Evolutionary conservation across 768 basidiomycete genomes (phyloP).

Genomic region (Roridomyces roridus): DNA sequence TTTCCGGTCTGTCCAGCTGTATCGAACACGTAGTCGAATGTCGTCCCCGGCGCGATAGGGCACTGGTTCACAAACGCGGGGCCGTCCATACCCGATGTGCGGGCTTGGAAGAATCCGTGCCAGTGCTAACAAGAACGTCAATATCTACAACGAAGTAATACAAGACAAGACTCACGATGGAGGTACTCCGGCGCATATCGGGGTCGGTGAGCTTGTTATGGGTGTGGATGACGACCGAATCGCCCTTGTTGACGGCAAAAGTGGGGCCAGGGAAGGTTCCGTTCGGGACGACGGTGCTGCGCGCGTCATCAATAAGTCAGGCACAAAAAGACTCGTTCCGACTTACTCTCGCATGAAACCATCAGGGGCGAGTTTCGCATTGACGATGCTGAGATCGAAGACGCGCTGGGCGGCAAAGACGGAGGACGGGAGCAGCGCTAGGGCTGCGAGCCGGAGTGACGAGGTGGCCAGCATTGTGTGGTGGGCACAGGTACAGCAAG

Average conservation of each 20-base stretch:
- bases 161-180: constrained; percentile 27
- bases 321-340: too few species aligned
- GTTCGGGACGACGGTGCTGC: constrained; percentile 34
- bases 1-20: constrained; percentile 41
- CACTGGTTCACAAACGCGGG: constrained; percentile 49
- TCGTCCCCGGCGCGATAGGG: constrained; percentile 45
- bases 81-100: constrained; percentile 43
- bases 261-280: constrained; percentile 37
- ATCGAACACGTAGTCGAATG: constrained; percentile 44
- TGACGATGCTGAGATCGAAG: constrained; percentile 27
- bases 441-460: constrained; percentile 12
- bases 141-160: not conserved
- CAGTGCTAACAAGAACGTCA: constrained; percentile 32
- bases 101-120: constrained; percentile 43
- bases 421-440: constrained; percentile 15
- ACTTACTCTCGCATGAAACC: constrained; percentile 24
- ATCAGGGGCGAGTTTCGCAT: constrained; percentile 24
- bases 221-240: constrained; percentile 34
- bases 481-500: constrained; percentile 4
- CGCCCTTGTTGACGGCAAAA: constrained; percentile 30
- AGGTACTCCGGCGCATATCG: constrained; percentile 38
- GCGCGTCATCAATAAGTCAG: not conserved
- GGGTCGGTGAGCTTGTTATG: constrained; percentile 34
- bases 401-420: constrained; percentile 11
- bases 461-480: constrained; percentile 18